Conservation (phyloP, 169 alveolate species). For the Plasmodium reichenowi region DNA sequence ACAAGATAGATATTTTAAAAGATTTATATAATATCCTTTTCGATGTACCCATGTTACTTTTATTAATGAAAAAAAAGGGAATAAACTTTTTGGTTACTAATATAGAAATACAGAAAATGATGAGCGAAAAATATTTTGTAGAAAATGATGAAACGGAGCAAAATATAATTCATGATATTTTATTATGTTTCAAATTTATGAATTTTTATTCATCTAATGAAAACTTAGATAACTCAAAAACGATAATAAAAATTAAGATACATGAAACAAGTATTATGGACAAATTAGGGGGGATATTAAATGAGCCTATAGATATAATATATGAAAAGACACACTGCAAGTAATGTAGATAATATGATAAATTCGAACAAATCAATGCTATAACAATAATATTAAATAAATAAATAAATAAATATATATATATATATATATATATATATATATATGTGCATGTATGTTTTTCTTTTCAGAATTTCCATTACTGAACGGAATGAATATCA, state of each 20-base stretch:
- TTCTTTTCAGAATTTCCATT: constrained; percentile 31
- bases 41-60: constrained; percentile 43
- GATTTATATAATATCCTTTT: constrained; percentile 39
- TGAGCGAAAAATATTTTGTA: constrained; percentile 24
- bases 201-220: constrained; percentile 34
- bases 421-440: constrained; percentile 3
- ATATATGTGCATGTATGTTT: neutral
- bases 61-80: constrained; percentile 71
- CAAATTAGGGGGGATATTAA: neutral
- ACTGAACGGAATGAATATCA: constrained; percentile 34
- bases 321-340: constrained; percentile 42
- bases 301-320: constrained; percentile 31
- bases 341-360: constrained; percentile 10
- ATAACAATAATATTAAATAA: neutral
- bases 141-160: constrained; percentile 16
- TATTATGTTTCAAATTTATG: constrained; percentile 52
- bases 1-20: constrained; percentile 41
- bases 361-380: neutral
- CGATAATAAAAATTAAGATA: neutral
- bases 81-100: constrained; percentile 40
- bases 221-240: constrained; percentile 3
- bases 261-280: neutral
- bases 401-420: neutral
- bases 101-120: constrained; percentile 44
- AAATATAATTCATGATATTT: constrained; percentile 64